Percentiles rank a stretch among this genome's conserved stretches.
Conservation (phyloP, 345 rosid genomes). For the Pseudoturritis turrita region DNA sequence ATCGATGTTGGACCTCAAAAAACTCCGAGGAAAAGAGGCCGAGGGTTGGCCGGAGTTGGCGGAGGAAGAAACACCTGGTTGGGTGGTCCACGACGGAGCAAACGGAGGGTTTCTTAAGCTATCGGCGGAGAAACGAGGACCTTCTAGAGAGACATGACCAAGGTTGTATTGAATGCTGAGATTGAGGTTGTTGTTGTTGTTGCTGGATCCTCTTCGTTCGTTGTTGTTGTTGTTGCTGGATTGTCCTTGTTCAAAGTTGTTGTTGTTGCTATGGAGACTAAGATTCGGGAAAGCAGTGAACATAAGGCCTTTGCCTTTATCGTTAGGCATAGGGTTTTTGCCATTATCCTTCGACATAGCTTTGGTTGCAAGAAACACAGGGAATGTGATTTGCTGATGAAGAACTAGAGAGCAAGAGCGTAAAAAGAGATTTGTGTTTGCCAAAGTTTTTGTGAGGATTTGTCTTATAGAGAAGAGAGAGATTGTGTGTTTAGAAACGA, state of each 20-base stretch:
- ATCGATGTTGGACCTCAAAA: neutral
- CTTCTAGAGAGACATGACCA: neutral
- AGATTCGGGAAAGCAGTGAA: neutral
- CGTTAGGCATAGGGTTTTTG: neutral
- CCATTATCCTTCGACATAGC: neutral
- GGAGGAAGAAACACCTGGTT: neutral
- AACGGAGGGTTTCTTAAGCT: neutral
- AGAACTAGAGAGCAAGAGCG: neutral
- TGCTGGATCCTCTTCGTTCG: neutral
- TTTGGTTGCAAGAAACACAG: neutral
- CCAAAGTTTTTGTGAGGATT: neutral
- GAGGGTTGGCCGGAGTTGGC: neutral
- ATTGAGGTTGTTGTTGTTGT: neutral
- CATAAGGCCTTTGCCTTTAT: neutral
- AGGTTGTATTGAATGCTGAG: neutral
- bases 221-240: neutral
- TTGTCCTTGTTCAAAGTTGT: neutral
- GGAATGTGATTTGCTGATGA: neutral
- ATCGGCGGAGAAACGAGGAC: neutral
- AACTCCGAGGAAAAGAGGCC: neutral
- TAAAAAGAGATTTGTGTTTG: neutral
- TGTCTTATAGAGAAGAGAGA: neutral
- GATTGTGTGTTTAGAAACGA: neutral
- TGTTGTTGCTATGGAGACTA: neutral
- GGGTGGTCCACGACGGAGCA: neutral